A percentile compares a stretch with the other conserved stretches of the same genome.
Conservation (phyloP, 2,329 filamentous ascomycete species). For the Gremmenia infestans region DNA sequence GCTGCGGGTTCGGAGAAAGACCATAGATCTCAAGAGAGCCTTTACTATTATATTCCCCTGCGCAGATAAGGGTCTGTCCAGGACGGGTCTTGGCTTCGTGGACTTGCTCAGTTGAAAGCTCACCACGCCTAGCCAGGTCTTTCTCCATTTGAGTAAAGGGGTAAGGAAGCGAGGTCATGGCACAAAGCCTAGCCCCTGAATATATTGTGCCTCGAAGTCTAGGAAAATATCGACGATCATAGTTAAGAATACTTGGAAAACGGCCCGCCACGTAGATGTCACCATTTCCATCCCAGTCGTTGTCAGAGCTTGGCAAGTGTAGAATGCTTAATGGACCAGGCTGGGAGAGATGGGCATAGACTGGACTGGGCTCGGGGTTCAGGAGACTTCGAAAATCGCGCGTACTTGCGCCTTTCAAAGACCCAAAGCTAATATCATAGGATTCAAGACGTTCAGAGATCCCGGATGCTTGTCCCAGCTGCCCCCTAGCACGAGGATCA, state of each 20-base stretch:
- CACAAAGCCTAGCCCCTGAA: conserved; percentile 75
- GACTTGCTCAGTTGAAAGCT: conserved; percentile 51
- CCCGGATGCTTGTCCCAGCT: conserved; percentile 17
- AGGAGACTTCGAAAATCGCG: conserved; percentile 24
- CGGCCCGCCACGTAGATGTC: conserved; percentile 87
- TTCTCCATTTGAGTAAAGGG: conserved; percentile 60
- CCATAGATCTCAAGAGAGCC: conserved; percentile 87
- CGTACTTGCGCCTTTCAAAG: conserved; percentile 14
- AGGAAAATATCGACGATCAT: conserved; percentile 82
- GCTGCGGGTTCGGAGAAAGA: conserved; percentile 37
- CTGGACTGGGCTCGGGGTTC: conserved; percentile 45
- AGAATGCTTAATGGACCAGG: conserved; percentile 79
- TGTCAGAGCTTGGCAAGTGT: conserved; percentile 58
- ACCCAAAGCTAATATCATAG: conserved; percentile 24
- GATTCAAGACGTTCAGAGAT: conserved; percentile 21
- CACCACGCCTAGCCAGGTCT: conserved; percentile 50
- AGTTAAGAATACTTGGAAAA: conserved; percentile 83
- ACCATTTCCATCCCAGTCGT: conserved; percentile 42
- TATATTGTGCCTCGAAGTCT: conserved; percentile 72
- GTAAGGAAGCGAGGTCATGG: conserved; percentile 64
- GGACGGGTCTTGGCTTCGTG: conserved; percentile 46
- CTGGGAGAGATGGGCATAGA: conserved; percentile 70
- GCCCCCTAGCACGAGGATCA: conserved; percentile 55
- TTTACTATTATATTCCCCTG: conserved; percentile 87
- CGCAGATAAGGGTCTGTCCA: conserved; percentile 69